Evolutionary conservation across 805 yeast genomes (phyloP), one percentile per base, ranked within the genome.

Genomic region (Myxozyma nipponensis): DNA sequence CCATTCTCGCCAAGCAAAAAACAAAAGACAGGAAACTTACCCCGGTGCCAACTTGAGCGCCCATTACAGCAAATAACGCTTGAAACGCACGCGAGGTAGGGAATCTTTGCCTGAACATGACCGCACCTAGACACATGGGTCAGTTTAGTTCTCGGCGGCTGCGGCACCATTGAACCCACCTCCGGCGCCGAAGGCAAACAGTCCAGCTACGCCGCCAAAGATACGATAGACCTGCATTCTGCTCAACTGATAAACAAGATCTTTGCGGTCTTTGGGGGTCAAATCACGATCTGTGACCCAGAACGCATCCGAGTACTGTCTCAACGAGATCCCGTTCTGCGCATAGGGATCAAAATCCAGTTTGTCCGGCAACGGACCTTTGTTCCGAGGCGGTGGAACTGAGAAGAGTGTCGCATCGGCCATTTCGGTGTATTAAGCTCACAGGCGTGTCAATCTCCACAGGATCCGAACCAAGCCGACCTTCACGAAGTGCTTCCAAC

Each of bases 321-420:
- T 38, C 15, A 26, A 15, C 3, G 38, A 42, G 21, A 50, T 35
- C 32, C 32, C 32, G 13, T 41, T 15, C 18, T 36, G 30, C 24
- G 43, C 44, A 30, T 37, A 24, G 35, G 49, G 42, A 44, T 46
- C 44, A 39, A 52, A 40, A 10, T 50, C 44, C n/a, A 49, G 17
- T 26, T 52, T 36, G 15, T 42, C 37, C 17, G 47, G 45, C 26
- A 21, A 15, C 7, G 44, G 44, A 3, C 53, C 47, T 2, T 53
- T 51, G 9, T 42, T 32, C 28, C 56, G 49, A 18, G 35, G 38
- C 15, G 58, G 58, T 7, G 58, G 58, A 10, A 54, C 57, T 39
- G 50, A 45, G 52, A 3, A 52, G 17, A 17, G 42, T 17, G 38
- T 35, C 6, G 38, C 19, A 18, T 35, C 38, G 21, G 38, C 38